Base-by-base conservation (phyloP, 2,329 filamentous ascomycete genomes). In the Trichoderma atrobrunneum region DNA sequence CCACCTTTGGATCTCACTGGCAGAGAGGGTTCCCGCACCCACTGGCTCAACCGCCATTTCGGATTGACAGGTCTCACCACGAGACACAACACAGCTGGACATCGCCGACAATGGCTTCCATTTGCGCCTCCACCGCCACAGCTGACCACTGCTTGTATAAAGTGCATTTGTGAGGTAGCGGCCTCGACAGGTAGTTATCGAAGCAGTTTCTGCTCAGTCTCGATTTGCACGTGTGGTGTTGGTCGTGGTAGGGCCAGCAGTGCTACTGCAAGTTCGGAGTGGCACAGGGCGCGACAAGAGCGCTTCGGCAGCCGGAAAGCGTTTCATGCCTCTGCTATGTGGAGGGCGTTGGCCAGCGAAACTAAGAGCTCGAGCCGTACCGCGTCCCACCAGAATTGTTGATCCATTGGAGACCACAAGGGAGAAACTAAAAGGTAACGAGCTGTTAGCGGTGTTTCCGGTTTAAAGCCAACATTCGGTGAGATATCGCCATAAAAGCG, bases 281-380 rank as follows among this genome's bases (percentile, higher is more conserved):
- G 28, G 18, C 56, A 21, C 28, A 21, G 28, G 56, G 16, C 28
- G 56, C 30, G n/a, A 54, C 43, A 21, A 67, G 48, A 57, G 64
- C 32, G 43, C 32, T 30, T 61, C 66, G 57, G 39, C 32, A 61
- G 32, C 54, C 62, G 70, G 70, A 72, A 61, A 62, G 59, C 57
- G 56, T 61, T 68, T 57, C 57, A 48, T 54, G 70, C 43, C 51
- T 67, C 43, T 43, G 48, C 34, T 60, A 60, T 65, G 70, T 67
- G 70, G 70, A 67, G 70, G 63, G 61, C 28, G 70, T 66, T 63
- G 32, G 57, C 43, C 70, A 70, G 72, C 63, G n/a, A 64, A 70
- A 72, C 65, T 74, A 72, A 72, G 66, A 72, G 64, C 69, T 71
- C 73, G 74, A 74, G 74, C 73, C 74, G 74, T 73, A 74, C 74